These are phyloP conservation scores for Trypanosoma brucei DNA, from an alignment of 208 protist genomes.

Conservation along the genomic window DNA sequence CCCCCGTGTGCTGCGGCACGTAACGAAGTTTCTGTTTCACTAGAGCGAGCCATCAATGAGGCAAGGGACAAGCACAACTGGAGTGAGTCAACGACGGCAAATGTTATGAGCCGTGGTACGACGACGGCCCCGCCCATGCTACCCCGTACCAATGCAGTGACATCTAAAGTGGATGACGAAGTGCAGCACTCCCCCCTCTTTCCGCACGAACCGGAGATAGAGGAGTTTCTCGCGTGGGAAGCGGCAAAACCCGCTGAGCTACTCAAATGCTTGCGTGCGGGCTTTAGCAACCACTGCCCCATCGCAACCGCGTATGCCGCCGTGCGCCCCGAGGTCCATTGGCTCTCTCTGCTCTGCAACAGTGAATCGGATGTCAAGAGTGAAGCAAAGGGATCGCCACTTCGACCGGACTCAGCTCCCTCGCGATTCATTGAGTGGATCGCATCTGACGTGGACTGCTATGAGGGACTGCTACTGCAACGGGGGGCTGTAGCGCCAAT, in stretches of 20 bases:
- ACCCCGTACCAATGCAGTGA: background rate
- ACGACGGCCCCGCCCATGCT: background rate
- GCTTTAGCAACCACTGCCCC: background rate
- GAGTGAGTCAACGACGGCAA: background rate
- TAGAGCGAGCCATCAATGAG: background rate
- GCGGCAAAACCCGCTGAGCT: background rate
- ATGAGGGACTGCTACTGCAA: conserved; percentile 35
- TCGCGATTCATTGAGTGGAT: conserved; percentile 58
- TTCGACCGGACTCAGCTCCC: conserved; percentile 31
- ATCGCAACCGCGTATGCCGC: conserved; percentile 15
- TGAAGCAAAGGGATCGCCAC: background rate
- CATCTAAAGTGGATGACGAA: background rate
- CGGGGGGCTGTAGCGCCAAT: too few relatives aligned
- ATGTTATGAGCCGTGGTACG: background rate
- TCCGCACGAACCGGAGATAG: conserved; percentile 9
- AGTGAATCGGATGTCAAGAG: background rate
- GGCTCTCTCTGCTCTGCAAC: conserved; percentile 1
- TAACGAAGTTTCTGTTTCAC: background rate
- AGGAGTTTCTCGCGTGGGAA: conserved; percentile 18
- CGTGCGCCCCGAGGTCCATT: background rate
- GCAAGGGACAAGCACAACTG: background rate
- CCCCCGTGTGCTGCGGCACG: background rate
- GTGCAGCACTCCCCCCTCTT: background rate
- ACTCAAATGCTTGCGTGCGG: conserved; percentile 1
- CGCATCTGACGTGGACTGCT: conserved; percentile 41